A percentile compares a stretch with the other conserved stretches of the same genome.
Conservation (phyloP, 495 filamentous ascomycete genomes). For the Daldinia caldariorum region DNA sequence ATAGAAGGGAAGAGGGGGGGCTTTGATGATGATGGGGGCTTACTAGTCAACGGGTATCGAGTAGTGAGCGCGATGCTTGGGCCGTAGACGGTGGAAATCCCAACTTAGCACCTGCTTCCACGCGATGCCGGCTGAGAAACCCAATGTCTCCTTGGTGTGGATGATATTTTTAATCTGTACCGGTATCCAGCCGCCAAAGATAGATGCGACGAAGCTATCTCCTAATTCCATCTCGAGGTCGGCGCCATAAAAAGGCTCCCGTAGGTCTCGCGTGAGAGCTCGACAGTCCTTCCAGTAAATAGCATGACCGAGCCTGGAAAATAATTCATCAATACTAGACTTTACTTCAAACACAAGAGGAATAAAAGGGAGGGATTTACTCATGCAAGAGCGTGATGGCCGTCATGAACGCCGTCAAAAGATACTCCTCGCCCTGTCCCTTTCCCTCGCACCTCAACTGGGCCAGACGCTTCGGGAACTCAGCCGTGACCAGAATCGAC, state of each 20-base stretch:
- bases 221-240: slow-evolving; percentile 57
- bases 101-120: slow-evolving; percentile 52
- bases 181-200: slow-evolving; percentile 54
- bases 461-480: slow-evolving; percentile 46
- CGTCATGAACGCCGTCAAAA: slow-evolving; percentile 54
- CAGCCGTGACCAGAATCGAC: slow-evolving; percentile 48
- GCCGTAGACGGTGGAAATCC: slow-evolving; percentile 49
- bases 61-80: slow-evolving; percentile 50
- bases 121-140: slow-evolving; percentile 49
- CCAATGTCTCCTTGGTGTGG: slow-evolving; percentile 23
- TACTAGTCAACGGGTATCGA: slow-evolving; percentile 52
- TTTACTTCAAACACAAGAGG: neutral
- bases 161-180: slow-evolving; percentile 42
- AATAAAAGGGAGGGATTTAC: slow-evolving; percentile 36
- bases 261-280: slow-evolving; percentile 45
- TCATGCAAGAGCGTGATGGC: slow-evolving; percentile 55
- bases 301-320: slow-evolving; percentile 50
- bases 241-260: slow-evolving; percentile 53
- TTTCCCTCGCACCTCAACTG: slow-evolving; percentile 44
- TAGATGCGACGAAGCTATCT: slow-evolving; percentile 51
- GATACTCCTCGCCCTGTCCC: slow-evolving; percentile 49
- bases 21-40: slow-evolving; percentile 19
- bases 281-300: slow-evolving; percentile 54
- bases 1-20: neutral
- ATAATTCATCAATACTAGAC: slow-evolving; percentile 11